A percentile compares a stretch with the other conserved stretches of the same genome.
Evolutionary conservation across 179 eudicot genomes (phyloP).

Genomic region (Drosera spatulata): DNA sequence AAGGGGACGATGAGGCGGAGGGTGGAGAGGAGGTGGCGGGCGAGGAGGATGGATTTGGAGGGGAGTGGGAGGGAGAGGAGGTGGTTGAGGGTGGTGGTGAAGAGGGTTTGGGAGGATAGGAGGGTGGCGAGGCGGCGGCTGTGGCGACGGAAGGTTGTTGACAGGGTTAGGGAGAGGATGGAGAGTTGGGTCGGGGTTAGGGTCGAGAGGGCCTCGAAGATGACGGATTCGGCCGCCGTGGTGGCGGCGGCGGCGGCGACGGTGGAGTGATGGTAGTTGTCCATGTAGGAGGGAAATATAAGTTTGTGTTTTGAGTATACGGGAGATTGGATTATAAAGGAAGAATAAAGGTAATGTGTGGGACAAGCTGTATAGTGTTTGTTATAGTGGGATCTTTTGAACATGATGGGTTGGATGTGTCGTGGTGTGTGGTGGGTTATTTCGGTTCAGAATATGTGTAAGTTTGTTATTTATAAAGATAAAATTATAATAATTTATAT

Average conservation of each 20-base stretch:
- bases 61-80: constrained; percentile 71
- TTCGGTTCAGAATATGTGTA: too few relatives aligned
- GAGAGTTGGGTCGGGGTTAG: constrained; percentile 46
- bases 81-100: constrained; percentile 56
- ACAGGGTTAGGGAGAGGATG: constrained; percentile 40
- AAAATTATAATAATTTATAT: too few relatives aligned
- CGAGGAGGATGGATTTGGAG: constrained; percentile 69
- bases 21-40: constrained; percentile 56
- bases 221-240: constrained; percentile 5
- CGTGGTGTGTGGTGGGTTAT: too few relatives aligned
- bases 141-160: constrained; percentile 55
- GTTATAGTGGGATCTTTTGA: too few relatives aligned
- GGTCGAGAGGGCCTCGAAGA: constrained; percentile 56
- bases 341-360: too few relatives aligned
- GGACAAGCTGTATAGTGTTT: too few relatives aligned
- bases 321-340: too few relatives aligned
- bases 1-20: constrained; percentile 41
- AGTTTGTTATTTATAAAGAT: too few relatives aligned
- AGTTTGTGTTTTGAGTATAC: too few relatives aligned
- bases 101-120: constrained; percentile 57
- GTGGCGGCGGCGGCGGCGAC: too few relatives aligned
- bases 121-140: constrained; percentile 47
- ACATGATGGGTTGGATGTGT: too few relatives aligned
- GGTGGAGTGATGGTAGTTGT: not conserved
- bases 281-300: too few relatives aligned